phyloP scores from a whole-genome alignment of 108 stramenopile genomes.

The Cyclotella kingstonii region DNA sequence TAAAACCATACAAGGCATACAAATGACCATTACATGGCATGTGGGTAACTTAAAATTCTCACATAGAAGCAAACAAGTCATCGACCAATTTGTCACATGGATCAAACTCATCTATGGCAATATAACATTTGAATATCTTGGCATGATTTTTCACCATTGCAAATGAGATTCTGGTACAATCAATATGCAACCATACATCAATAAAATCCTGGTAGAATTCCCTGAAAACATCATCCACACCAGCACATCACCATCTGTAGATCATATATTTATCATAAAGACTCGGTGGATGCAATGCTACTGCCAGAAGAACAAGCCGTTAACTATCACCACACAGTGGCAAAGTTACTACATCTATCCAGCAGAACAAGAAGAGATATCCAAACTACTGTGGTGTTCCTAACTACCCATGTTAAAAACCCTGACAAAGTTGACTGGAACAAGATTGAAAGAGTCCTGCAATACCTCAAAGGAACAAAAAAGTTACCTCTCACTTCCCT shows the following conservation, averaged over 20 bases:
- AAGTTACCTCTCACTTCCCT: slow-evolving; percentile 12
- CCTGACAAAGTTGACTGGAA: slow-evolving; percentile 38
- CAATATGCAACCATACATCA: slow-evolving; percentile 22
- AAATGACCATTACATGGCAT: slow-evolving; percentile 1
- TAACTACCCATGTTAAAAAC: slow-evolving; percentile 34
- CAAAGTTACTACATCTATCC: slow-evolving; percentile 36
- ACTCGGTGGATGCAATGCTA: background rate
- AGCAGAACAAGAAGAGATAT: slow-evolving; percentile 35
- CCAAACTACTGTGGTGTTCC: slow-evolving; percentile 26
- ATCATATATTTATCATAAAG: slow-evolving; percentile 27
- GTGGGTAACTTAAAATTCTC: slow-evolving; percentile 30
- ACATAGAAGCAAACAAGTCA: slow-evolving; percentile 17
- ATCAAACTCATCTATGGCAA: background rate
- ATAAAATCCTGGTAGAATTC: slow-evolving; percentile 24
- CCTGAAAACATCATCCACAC: slow-evolving; percentile 9
- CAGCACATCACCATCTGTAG: slow-evolving; percentile 22
- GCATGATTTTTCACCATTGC: slow-evolving; percentile 40
- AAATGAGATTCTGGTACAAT: slow-evolving; percentile 15
- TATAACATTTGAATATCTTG: slow-evolving; percentile 33
- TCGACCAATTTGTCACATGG: background rate
- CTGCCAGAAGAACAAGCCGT: slow-evolving; percentile 13
- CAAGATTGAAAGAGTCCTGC: slow-evolving; percentile 39
- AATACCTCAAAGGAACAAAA: slow-evolving; percentile 38
- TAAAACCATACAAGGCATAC: slow-evolving; percentile 23
- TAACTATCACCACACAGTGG: slow-evolving; percentile 37